Percentiles rank a stretch among this genome's conserved stretches.
Conservation (phyloP, 208 protist species). For the Crithidia sp. region DNA sequence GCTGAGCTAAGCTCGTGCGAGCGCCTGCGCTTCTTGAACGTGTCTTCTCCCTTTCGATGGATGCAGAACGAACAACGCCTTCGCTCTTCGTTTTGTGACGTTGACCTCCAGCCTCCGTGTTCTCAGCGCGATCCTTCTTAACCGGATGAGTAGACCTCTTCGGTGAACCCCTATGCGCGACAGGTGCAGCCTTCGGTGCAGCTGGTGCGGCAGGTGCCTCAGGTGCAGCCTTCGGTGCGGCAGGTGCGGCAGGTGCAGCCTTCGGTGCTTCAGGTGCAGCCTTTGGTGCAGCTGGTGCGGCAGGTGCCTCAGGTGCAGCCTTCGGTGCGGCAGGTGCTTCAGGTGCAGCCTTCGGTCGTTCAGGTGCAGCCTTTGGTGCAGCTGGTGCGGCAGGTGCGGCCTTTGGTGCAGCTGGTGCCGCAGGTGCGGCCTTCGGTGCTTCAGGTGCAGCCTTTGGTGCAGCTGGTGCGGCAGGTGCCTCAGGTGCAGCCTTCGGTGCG, state of each 20-base stretch:
- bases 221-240: conserved; percentile 14
- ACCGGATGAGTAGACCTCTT: too few relatives aligned
- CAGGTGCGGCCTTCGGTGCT: conserved; percentile 7
- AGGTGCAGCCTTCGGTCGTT: background rate
- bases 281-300: background rate
- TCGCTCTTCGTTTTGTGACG: too few relatives aligned
- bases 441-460: background rate
- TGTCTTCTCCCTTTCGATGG: too few relatives aligned
- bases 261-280: conserved; percentile 10
- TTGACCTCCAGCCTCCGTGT: too few relatives aligned
- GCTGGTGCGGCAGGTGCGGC: conserved; percentile 16
- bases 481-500: too few relatives aligned
- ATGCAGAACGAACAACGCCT: too few relatives aligned
- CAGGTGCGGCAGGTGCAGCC: conserved; percentile 30
- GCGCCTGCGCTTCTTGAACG: background rate
- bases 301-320: background rate
- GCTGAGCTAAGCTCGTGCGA: too few relatives aligned
- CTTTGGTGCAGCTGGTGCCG: conserved; percentile 5
- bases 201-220: conserved; percentile 19
- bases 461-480: too few relatives aligned
- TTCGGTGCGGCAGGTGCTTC: conserved; percentile 5
- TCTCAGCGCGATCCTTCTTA: too few relatives aligned
- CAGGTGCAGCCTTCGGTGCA: background rate
- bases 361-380: background rate
- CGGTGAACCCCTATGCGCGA: too few relatives aligned